Evolutionary conservation across 2,329 filamentous ascomycete species (phyloP), one percentile per base, ranked within the genome.

Genomic region (Fusarium sp.): DNA sequence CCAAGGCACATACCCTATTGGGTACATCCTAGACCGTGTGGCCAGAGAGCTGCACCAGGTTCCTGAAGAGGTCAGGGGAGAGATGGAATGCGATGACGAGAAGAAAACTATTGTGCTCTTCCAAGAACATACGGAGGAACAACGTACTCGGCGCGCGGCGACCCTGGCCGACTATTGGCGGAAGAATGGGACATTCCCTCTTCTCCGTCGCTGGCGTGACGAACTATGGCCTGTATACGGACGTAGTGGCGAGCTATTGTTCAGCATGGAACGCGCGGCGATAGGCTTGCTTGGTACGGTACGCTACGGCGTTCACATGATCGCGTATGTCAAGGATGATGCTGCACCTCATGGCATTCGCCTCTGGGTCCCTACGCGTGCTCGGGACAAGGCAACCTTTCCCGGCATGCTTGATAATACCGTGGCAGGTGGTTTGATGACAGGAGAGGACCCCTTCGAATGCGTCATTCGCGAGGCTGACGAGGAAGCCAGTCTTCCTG

Each of bases 401-500:
- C 92, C 93, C 0, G 89, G 93, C n/a, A 95, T 98, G 89, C 86
- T 99, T 74, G 96, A 99, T 82, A 99, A 98, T 82, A 95, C 95
- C 4, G 96, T 97, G 12, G 96, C 95, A 0, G 89, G 89, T n/a
- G 89, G 84, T 0, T 91, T 98, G 75, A 91, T 92, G 81, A 93
- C 94, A 1, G 93, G 92, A 20, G 95, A 98, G 81, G 87, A 87
- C 28, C 93, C 94, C 0, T 92, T 95, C 55, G 94, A 96, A 79
- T 94, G 93, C 80, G 84, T 98, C 59, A 88, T 98, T 26, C 90
- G 96, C 61, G 96, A 99, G 83, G 92, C 92, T 7, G 91, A 91
- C 73, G 96, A 99, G 83, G 96, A 99, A 81, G 97, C 96, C 2
- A 93, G 91, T 42, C 84, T 99, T 26, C 89, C 93, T 0, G 93